Conservation (phyloP, 2,329 filamentous ascomycete genomes). For the Botrytis pseudocinerea region DNA sequence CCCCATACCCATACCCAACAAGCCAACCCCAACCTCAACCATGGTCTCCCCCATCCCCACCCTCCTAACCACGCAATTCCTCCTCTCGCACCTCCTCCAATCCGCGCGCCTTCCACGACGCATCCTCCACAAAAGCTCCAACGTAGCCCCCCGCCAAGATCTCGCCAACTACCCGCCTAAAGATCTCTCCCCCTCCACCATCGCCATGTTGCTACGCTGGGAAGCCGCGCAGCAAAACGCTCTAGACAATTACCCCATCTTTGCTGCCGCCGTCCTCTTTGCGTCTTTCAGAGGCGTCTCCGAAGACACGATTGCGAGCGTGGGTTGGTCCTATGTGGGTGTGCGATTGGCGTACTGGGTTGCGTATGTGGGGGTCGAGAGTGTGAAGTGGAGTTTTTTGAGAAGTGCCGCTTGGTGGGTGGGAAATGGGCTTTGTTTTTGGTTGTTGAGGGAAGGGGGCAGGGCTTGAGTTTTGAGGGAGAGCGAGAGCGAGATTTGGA, state of each 20-base stretch:
- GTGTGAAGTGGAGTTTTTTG: conserved; percentile 41
- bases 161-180: conserved; percentile 37
- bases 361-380: conserved; percentile 46
- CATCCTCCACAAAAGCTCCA: conserved; percentile 9
- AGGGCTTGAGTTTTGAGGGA: conserved; percentile 40
- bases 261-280: conserved; percentile 44
- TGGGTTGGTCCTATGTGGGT: conserved; percentile 45
- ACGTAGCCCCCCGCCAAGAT: conserved; percentile 12
- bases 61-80: conserved; percentile 15
- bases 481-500: conserved; percentile 28
- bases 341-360: conserved; percentile 46
- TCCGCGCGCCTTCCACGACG: conserved; percentile 28
- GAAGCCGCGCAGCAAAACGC: conserved; percentile 30
- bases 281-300: conserved; percentile 46
- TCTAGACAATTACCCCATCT: conserved; percentile 46
- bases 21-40: conserved; percentile 65
- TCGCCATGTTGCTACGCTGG: conserved; percentile 36
- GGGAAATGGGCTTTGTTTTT: conserved; percentile 46
- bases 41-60: conserved; percentile 35
- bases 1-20: conserved; percentile 47
- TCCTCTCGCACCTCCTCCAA: background rate
- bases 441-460: conserved; percentile 41
- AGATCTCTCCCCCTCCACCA: conserved; percentile 46
- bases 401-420: conserved; percentile 47
- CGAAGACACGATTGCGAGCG: conserved; percentile 42